Percentiles rank a stretch among this genome's conserved stretches.
These are phyloP conservation scores for Macrolepiota albuminosa DNA, from an alignment of 768 basidiomycete genomes.

Conservation along the genomic window DNA sequence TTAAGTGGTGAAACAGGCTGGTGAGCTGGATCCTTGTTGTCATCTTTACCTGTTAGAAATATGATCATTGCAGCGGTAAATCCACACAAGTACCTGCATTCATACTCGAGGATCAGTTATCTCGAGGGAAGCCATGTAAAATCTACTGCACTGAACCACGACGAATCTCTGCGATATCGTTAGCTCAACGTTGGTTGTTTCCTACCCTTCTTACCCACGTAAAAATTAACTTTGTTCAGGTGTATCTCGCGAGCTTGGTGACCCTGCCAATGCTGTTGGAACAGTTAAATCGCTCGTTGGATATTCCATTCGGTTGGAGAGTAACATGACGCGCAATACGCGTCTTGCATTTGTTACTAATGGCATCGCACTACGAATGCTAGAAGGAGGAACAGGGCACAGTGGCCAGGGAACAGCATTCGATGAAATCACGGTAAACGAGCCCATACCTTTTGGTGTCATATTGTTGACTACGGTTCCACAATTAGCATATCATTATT, in stretches of 20 bases:
- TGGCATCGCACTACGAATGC: constrained; percentile 94
- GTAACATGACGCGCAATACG: constrained; percentile 75
- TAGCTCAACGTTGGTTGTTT: constrained; percentile 66
- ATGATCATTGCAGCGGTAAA: constrained; percentile 66
- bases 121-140: constrained; percentile 77
- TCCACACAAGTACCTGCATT: constrained; percentile 95
- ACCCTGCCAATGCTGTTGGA: constrained; percentile 73
- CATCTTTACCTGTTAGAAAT: neutral
- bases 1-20: constrained; percentile 54
- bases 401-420: constrained; percentile 76
- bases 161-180: constrained; percentile 91
- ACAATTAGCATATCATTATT: constrained; percentile 82
- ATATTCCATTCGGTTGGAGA: constrained; percentile 92
- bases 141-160: constrained; percentile 95
- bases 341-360: constrained; percentile 84
- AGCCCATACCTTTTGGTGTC: neutral
- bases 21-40: constrained; percentile 19
- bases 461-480: constrained; percentile 1
- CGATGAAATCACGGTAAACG: constrained; percentile 85
- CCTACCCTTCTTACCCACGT: neutral
- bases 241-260: constrained; percentile 90
- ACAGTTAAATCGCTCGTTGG: constrained; percentile 79
- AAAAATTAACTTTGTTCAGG: constrained; percentile 22
- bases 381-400: constrained; percentile 77
- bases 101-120: constrained; percentile 86